A percentile compares a stretch with the other conserved stretches of the same genome.
Evolutionary conservation across 1,139 yeast genomes (phyloP).

Genomic region (Saccharomyces pastorianus): DNA sequence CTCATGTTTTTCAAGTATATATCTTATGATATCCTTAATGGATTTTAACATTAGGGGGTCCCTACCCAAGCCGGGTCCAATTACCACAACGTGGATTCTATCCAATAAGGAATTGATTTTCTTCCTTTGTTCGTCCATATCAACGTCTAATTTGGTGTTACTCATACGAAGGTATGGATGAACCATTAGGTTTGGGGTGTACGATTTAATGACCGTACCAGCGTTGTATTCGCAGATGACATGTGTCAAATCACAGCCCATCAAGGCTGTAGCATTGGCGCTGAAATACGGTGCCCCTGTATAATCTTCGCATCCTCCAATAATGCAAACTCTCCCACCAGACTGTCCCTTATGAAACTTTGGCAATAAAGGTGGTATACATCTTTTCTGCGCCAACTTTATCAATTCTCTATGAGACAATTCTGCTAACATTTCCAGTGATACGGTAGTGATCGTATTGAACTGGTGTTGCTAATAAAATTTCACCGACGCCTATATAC

Average conservation of each 20-base stretch:
- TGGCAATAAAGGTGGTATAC: constrained; percentile 69
- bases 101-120: constrained; percentile 48
- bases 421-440: constrained; percentile 12
- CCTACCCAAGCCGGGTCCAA: constrained; percentile 94
- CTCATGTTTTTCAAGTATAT: constrained; percentile 26
- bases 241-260: constrained; percentile 87
- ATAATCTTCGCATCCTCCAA: constrained; percentile 88
- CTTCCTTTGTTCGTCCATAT: constrained; percentile 37
- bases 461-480: no score
- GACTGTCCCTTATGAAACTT: constrained; percentile 81
- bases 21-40: constrained; percentile 49
- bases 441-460: background rate
- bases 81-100: constrained; percentile 70
- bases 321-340: constrained; percentile 75
- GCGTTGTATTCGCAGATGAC: constrained; percentile 75
- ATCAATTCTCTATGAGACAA: constrained; percentile 40
- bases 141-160: constrained; percentile 10
- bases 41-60: constrained; percentile 60
- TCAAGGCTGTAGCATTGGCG: constrained; percentile 71
- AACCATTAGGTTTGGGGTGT: constrained; percentile 91
- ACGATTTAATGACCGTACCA: constrained; percentile 71
- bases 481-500: background rate
- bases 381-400: constrained; percentile 41
- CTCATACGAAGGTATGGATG: constrained; percentile 64
- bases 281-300: constrained; percentile 96